phyloP scores from a whole-genome alignment of 208 protist genomes.

The Histomonas meleagridis region DNA sequence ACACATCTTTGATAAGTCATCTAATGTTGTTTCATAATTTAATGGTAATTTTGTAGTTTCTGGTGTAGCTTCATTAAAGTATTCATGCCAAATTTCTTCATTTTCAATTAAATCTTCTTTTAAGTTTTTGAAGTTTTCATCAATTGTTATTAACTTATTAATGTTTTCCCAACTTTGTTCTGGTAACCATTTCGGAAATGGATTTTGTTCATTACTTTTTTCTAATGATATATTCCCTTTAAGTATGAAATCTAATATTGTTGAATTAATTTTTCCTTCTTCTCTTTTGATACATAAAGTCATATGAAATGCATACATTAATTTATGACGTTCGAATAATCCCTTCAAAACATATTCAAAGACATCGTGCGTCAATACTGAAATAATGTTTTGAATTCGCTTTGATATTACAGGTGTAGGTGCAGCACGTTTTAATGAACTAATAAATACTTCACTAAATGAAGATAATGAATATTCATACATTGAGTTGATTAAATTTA shows the following conservation, averaged over 20 bases:
- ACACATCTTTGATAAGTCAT: constrained; percentile 74
- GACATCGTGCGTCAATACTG: constrained; percentile 79
- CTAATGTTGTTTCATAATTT: constrained; percentile 62
- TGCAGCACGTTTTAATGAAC: constrained; percentile 75
- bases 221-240: constrained; percentile 83
- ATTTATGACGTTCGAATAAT: constrained; percentile 90
- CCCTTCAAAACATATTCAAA: constrained; percentile 92
- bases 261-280: constrained; percentile 61
- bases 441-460: constrained; percentile 86
- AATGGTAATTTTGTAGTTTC: constrained; percentile 69
- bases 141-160: constrained; percentile 62
- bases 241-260: constrained; percentile 89
- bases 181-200: constrained; percentile 72
- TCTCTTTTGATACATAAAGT: constrained; percentile 76
- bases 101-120: constrained; percentile 59
- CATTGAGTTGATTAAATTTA: constrained; percentile 87
- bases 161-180: constrained; percentile 83
- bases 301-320: constrained; percentile 93
- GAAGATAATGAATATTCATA: constrained; percentile 95
- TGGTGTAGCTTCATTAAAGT: constrained; percentile 72
- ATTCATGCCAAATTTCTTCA: constrained; percentile 67
- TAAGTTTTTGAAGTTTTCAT: constrained; percentile 65
- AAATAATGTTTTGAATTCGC: constrained; percentile 86
- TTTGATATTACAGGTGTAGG: constrained; percentile 65
- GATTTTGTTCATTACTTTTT: constrained; percentile 63